Base-by-base conservation (phyloP, 108 stramenopile species). In the Asterionellopsis glacialis region DNA sequence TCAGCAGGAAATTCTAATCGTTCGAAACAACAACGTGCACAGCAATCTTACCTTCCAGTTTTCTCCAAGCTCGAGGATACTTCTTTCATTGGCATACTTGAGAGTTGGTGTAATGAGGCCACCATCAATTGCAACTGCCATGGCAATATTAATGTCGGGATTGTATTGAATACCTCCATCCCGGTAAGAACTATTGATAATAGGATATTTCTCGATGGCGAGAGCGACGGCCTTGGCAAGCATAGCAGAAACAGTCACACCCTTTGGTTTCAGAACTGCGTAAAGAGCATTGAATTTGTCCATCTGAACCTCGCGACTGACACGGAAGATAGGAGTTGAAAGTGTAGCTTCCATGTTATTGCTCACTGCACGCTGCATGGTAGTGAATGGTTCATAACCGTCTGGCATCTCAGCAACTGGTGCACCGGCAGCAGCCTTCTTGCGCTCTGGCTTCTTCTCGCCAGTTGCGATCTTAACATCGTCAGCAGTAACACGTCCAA, bases 121-220 rank as follows among this genome's bases (percentile, higher is more conserved):
- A n/a, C 97, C 97, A 19, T 97, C 96, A 59, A 98, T 93, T 19
- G 97, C 93, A 15, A 98, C 97, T 25, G 97, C 97, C 94, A 95
- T 97, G 52, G 97, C 96, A 73, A 98, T 91, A 70, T 98, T 98
- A 66, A 98, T 95, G 63, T 98, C 94, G 49, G 70, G 75, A 67
- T 97, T 97, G 84, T 93, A 98, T 43, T 74, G 49, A 45, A 88
- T 87, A 42, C 85, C 90, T 0, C 82, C 81, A 15, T 56, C 68
- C 64, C 84, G 71, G 79, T 93, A 97, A 9, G 79, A 77, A 64
- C 93, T 91, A 65, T 98, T 98, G 60, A 98, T 84, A 25, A 98
- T 85, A 26, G 97, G 97, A 60, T 96, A 85, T 61, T 93, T 95
- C 70, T 95, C 94, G 59, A 96, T 76, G 0, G 92, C 95, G 24